Conservation (phyloP, 179 eudicot species). For the Drosera spatulata region DNA sequence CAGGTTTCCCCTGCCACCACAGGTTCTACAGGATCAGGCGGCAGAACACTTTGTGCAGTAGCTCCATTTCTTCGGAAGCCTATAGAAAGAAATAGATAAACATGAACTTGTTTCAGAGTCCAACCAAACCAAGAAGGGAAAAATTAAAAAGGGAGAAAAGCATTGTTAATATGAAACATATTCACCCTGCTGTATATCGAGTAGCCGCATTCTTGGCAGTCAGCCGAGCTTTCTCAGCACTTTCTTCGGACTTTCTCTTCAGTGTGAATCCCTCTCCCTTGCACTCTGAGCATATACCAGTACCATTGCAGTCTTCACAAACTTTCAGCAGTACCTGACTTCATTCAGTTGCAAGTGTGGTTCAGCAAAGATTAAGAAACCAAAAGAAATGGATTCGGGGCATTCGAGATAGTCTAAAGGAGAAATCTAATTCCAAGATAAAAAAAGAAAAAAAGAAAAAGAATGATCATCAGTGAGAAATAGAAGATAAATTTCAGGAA, state of each 20-base stretch:
- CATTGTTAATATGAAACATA: neutral
- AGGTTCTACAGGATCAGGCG: conserved; percentile 59
- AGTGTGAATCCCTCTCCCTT: conserved; percentile 89
- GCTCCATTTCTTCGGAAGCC: conserved; percentile 98
- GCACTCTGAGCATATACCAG: conserved; percentile 89
- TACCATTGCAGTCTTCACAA: conserved; percentile 80
- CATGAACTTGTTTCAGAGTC: neutral
- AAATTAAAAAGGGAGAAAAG: neutral
- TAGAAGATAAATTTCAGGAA: too few relatives aligned
- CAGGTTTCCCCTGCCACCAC: conserved; percentile 73
- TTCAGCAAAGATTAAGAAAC: neutral
- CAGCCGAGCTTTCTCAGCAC: conserved; percentile 66
- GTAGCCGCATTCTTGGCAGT: conserved; percentile 66
- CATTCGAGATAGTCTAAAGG: too few relatives aligned
- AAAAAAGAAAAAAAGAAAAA: too few relatives aligned
- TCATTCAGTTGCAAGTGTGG: conserved; percentile 14
- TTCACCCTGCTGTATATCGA: conserved; percentile 86
- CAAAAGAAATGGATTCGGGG: neutral
- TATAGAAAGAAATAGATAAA: conserved; percentile 16
- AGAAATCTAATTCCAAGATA: too few relatives aligned
- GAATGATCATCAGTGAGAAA: too few relatives aligned
- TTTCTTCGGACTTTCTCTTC: conserved; percentile 56
- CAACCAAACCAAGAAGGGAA: neutral
- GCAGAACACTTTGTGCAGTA: conserved; percentile 83
- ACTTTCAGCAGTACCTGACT: conserved; percentile 25